Conservation (phyloP, 192 early-diverging fungal species). For the Podila clonocystis region DNA sequence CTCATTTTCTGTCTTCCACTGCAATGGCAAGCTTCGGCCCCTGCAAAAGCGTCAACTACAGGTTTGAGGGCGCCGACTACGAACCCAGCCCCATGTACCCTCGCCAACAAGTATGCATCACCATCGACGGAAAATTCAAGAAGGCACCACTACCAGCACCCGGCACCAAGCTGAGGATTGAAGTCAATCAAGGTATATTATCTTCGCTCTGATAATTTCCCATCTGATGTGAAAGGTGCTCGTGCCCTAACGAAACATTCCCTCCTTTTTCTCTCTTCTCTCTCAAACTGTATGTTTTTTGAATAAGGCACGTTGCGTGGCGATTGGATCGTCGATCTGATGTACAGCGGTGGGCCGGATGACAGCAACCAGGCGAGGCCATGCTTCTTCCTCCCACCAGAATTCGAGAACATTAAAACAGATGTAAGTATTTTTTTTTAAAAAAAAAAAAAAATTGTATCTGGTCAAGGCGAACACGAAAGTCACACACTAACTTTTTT, state of each 20-base stretch:
- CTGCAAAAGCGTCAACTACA: too few species aligned
- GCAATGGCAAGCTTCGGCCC: too few species aligned
- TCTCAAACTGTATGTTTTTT: too few species aligned
- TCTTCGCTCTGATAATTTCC: background rate
- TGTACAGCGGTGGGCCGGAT: background rate
- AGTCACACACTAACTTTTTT: too few species aligned
- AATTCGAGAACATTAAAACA: background rate
- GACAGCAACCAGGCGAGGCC: background rate
- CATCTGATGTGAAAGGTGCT: too few species aligned
- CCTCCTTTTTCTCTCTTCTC: too few species aligned
- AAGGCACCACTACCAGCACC: background rate
- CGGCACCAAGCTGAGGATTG: background rate
- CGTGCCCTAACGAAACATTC: too few species aligned
- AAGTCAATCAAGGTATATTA: background rate
- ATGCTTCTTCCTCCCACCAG: constrained; percentile 13
- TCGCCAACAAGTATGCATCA: background rate
- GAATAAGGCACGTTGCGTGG: too few species aligned
- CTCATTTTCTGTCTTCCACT: too few species aligned
- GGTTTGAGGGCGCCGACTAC: constrained; percentile 2
- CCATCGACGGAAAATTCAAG: constrained; percentile 11
- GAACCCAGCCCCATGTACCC: background rate
- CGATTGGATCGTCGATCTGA: too few species aligned
- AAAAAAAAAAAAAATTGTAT: too few species aligned
- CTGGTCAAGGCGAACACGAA: too few species aligned
- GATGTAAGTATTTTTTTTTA: background rate